Evolutionary conservation across 2,329 filamentous ascomycete genomes (phyloP).

Genomic region (Nemania sp.): DNA sequence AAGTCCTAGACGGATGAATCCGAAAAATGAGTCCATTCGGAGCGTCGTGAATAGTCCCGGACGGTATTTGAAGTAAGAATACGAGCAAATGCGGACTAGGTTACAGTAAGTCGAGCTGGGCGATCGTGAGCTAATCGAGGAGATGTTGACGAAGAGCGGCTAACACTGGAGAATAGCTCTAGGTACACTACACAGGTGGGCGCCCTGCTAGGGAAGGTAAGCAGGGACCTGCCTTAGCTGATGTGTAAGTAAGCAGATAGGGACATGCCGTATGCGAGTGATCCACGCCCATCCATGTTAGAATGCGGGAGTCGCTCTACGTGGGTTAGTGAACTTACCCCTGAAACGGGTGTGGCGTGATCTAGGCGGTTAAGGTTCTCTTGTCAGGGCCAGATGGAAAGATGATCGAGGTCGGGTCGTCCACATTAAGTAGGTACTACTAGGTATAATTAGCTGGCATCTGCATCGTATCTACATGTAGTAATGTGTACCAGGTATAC

Average conservation of each 20-base stretch:
- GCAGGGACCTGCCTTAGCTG: not conserved
- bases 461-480: no score
- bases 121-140: not conserved
- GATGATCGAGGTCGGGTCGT: no score
- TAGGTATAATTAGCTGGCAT: no score
- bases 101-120: not conserved
- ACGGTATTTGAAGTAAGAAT: not conserved
- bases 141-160: not conserved
- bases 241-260: not conserved
- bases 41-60: not conserved
- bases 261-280: not conserved
- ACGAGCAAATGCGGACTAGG: not conserved
- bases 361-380: no score
- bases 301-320: not conserved
- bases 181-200: no score
- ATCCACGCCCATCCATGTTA: slow-evolving; percentile 2
- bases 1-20: not conserved
- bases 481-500: no score
- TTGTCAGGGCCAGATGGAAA: no score
- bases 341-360: slow-evolving; percentile 18
- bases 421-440: no score
- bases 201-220: not conserved
- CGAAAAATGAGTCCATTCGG: not conserved
- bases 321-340: not conserved
- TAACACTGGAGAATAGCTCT: not conserved